phyloP scores from a whole-genome alignment of 1,284 basidiomycete genomes.

The Tilletia setariae region DNA sequence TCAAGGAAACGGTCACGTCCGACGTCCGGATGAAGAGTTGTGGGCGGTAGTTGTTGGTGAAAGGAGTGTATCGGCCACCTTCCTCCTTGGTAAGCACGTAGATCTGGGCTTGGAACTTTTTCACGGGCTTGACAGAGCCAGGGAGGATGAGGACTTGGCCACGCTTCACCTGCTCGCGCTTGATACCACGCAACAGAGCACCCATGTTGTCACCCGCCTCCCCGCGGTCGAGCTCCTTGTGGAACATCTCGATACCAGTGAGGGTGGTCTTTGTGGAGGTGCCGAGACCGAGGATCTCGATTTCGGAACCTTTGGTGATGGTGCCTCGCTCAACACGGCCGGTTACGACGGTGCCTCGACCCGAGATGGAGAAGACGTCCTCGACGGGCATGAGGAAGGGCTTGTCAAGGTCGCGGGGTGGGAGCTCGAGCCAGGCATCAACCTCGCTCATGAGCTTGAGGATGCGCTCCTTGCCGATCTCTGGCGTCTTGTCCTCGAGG shows the following conservation, averaged over 20 bases:
- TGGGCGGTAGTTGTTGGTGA: slow-evolving; percentile 93
- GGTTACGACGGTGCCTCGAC: slow-evolving; percentile 95
- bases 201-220: slow-evolving; percentile 99
- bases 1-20: slow-evolving; percentile 81
- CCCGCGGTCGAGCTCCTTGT: slow-evolving; percentile 96
- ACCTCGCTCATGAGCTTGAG: slow-evolving; percentile 80
- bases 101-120: slow-evolving; percentile 68
- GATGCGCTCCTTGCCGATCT: slow-evolving; percentile 79
- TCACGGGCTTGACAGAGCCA: slow-evolving; percentile 88
- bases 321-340: slow-evolving; percentile 95
- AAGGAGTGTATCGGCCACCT: slow-evolving; percentile 95
- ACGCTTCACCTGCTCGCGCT: slow-evolving; percentile 91
- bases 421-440: slow-evolving; percentile 92
- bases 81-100: slow-evolving; percentile 84
- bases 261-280: slow-evolving; percentile 82
- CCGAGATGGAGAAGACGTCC: slow-evolving; percentile 97
- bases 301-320: slow-evolving; percentile 86
- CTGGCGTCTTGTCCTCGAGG: slow-evolving; percentile 76
- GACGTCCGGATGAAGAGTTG: slow-evolving; percentile 96
- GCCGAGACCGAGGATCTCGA: slow-evolving; percentile 90
- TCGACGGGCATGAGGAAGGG: slow-evolving; percentile 96
- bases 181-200: slow-evolving; percentile 90
- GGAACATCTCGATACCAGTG: slow-evolving; percentile 99
- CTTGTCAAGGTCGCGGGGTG: slow-evolving; percentile 93
- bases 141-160: slow-evolving; percentile 88